phyloP scores from a whole-genome alignment of 2,329 filamentous ascomycete genomes.

The Aspergillus sergii region DNA sequence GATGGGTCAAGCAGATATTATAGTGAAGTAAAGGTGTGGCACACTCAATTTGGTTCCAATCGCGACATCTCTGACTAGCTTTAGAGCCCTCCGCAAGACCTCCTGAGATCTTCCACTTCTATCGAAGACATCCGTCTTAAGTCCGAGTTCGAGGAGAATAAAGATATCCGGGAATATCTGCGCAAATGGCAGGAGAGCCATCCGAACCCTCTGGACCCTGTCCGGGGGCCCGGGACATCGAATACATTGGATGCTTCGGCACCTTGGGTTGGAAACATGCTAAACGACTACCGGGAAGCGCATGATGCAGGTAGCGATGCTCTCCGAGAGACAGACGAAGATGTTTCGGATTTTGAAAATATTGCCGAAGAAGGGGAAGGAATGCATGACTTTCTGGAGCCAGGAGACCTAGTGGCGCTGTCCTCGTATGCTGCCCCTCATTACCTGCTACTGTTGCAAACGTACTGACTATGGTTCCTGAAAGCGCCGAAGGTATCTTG shows the following conservation, averaged over 20 bases:
- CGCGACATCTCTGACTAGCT: not conserved
- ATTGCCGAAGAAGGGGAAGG: conserved; percentile 34
- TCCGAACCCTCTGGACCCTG: conserved; percentile 32
- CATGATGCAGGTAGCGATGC: conserved; percentile 30
- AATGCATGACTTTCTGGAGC: conserved; percentile 35
- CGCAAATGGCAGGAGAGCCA: conserved; percentile 42
- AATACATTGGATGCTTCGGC: conserved; percentile 13
- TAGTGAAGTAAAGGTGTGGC: conserved; percentile 1
- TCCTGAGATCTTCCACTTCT: conserved; percentile 13
- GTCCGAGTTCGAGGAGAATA: conserved; percentile 39
- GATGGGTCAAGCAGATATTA: not conserved
- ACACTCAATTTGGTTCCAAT: not conserved
- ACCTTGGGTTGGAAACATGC: conserved; percentile 35
- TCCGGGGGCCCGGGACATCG: conserved; percentile 25
- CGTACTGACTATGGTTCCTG: not conserved
- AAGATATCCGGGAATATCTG: conserved; percentile 46
- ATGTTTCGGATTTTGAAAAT: conserved; percentile 29
- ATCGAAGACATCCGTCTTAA: conserved; percentile 32
- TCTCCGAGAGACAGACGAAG: conserved; percentile 26
- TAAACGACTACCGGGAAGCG: conserved; percentile 35
- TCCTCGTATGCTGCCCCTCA: conserved; percentile 28
- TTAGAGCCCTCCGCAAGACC: conserved; percentile 7
- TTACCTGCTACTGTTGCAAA: not conserved
- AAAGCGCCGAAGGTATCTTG: conserved; percentile 29
- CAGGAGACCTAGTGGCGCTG: conserved; percentile 45